These are phyloP conservation scores for Triticum dicoccoides DNA, from an alignment of 176 grass and related monocot genomes.

Conservation along the genomic window DNA sequence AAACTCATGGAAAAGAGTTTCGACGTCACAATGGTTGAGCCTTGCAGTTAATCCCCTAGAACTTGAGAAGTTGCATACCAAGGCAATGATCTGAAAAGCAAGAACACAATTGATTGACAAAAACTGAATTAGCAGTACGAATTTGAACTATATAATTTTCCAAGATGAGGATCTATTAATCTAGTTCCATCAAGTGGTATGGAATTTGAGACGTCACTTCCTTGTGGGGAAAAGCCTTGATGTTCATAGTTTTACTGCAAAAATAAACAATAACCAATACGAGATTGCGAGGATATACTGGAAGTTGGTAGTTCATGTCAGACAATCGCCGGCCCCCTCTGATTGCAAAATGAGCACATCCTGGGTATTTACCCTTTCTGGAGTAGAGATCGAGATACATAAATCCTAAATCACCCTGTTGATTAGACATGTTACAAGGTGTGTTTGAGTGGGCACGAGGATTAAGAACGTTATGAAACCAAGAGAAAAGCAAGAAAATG, in stretches of 20 bases:
- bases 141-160: conserved; percentile 6
- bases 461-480: not conserved
- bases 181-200: not conserved
- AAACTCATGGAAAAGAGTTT: conserved; percentile 98
- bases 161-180: conserved; percentile 12
- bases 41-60: conserved; percentile 58
- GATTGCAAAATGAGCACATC: conserved; percentile 94
- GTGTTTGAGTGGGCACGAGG: not conserved
- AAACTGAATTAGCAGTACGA: not conserved
- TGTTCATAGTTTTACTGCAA: conserved; percentile 13
- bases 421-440: conserved; percentile 6
- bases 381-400: conserved; percentile 96
- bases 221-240: conserved; percentile 23
- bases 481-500: not conserved
- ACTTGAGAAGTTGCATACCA: conserved; percentile 84
- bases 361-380: conserved; percentile 87
- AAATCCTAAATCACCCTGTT: conserved; percentile 90
- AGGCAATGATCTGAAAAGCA: conserved; percentile 75
- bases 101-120: conserved; percentile 16
- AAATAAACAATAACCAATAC: conserved; percentile 4
- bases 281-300: conserved; percentile 48
- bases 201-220: conserved; percentile 23
- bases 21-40: conserved; percentile 79
- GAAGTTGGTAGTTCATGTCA: conserved; percentile 68
- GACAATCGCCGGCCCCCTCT: conserved; percentile 75